phyloP scores from a whole-genome alignment of 306 rosid genomes.

The Rosa persica region DNA sequence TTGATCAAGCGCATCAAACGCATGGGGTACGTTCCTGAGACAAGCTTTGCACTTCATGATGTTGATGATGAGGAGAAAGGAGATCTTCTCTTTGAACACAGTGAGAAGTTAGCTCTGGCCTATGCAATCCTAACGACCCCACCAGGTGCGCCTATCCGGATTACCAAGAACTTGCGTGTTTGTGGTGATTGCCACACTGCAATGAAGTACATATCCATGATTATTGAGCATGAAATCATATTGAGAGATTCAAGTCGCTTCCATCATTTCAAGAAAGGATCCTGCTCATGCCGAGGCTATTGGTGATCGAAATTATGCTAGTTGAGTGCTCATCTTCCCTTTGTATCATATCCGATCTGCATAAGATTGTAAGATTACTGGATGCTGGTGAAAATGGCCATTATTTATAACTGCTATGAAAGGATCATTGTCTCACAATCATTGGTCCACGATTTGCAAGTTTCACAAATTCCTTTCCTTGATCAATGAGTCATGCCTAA shows the following conservation, averaged over 20 bases:
- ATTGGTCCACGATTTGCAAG: background rate
- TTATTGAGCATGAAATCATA: slow-evolving; percentile 72
- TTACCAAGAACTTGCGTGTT: slow-evolving; percentile 70
- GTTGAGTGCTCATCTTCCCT: background rate
- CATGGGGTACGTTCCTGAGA: slow-evolving; percentile 77
- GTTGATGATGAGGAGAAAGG: slow-evolving; percentile 88
- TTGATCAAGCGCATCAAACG: slow-evolving; percentile 68
- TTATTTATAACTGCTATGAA: background rate
- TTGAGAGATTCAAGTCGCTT: slow-evolving; percentile 85
- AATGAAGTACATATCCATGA: slow-evolving; percentile 67
- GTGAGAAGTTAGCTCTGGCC: slow-evolving; percentile 95
- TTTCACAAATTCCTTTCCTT: background rate
- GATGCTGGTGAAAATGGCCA: background rate
- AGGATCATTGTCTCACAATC: background rate
- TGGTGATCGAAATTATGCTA: slow-evolving; percentile 49
- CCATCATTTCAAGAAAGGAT: slow-evolving; percentile 86
- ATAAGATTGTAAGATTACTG: background rate
- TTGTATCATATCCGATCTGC: background rate
- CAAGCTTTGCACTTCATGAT: slow-evolving; percentile 81
- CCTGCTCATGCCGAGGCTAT: slow-evolving; percentile 75
- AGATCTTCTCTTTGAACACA: slow-evolving; percentile 73
- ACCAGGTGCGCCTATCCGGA: slow-evolving; percentile 50
- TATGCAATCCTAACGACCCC: slow-evolving; percentile 60
- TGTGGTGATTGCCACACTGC: slow-evolving; percentile 86
- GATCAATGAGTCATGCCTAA: background rate